A percentile compares a stretch with the other conserved stretches of the same genome.
Evolutionary conservation across 208 protist genomes (phyloP).

Genomic region (Trypanosoma boissoni): DNA sequence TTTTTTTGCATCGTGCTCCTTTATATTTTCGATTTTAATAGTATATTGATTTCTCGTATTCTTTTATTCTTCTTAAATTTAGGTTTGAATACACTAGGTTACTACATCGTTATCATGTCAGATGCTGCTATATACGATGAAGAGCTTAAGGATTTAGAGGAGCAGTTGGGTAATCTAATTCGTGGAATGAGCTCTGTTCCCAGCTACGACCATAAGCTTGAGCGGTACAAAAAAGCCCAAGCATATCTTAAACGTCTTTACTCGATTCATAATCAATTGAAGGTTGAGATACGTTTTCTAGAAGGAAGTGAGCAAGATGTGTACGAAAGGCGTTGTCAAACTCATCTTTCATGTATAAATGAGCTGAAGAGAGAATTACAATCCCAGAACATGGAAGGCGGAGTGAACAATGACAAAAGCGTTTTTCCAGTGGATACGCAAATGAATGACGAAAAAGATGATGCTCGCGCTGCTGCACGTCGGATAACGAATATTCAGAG

Average conservation of each 20-base stretch:
- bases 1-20: no score
- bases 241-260: constrained; percentile 36
- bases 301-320: constrained; percentile 29
- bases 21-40: no score
- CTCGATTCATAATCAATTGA: constrained; percentile 54
- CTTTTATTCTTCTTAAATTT: constrained; percentile 18
- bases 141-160: constrained; percentile 54
- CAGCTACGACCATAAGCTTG: constrained; percentile 9
- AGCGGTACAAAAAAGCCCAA: constrained; percentile 32
- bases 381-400: constrained; percentile 26
- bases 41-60: constrained; percentile 16
- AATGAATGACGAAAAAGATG: constrained; percentile 26
- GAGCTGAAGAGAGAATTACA: constrained; percentile 16
- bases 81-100: constrained; percentile 1
- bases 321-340: constrained; percentile 24
- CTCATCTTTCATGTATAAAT: constrained; percentile 11
- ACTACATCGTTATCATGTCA: constrained; percentile 18
- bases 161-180: constrained; percentile 36
- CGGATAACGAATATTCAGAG: constrained; percentile 58
- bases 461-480: constrained; percentile 32
- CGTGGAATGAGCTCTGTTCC: constrained; percentile 10
- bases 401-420: neutral
- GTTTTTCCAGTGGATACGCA: constrained; percentile 10
- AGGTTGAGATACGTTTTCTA: constrained; percentile 55
- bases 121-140: constrained; percentile 60